Conservation (phyloP, 23 red algal species). For the Gracilariopsis chorda region DNA sequence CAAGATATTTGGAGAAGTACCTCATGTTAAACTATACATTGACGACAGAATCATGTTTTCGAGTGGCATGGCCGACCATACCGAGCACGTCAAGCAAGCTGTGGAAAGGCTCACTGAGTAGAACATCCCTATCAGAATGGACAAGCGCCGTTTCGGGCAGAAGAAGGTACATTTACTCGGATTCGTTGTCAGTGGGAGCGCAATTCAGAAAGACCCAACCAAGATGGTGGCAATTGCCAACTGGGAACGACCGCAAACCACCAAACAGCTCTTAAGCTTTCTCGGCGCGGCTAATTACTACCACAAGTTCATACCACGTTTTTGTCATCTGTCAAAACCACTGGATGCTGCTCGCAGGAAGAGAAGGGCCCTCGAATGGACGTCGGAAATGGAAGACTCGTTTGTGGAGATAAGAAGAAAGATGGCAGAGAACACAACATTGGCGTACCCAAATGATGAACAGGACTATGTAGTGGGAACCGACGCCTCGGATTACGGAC, state of each 20-base stretch:
- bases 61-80: background rate
- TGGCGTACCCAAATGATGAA: background rate
- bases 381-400: background rate
- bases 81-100: background rate
- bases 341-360: background rate
- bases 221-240: background rate
- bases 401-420: background rate
- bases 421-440: too few species aligned
- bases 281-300: background rate
- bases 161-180: background rate
- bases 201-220: background rate
- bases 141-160: too few species aligned
- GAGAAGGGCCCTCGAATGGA: background rate
- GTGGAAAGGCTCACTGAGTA: too few species aligned
- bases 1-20: too few species aligned
- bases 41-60: background rate
- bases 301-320: background rate
- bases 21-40: background rate
- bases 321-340: background rate
- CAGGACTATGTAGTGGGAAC: background rate
- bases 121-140: background rate
- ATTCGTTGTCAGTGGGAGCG: background rate
- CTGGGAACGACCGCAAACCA: background rate
- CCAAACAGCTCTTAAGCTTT: background rate
- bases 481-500: background rate